These are phyloP conservation scores for Ajuga chamaepitys DNA, from an alignment of 257 asterid genomes.

Conservation along the genomic window DNA sequence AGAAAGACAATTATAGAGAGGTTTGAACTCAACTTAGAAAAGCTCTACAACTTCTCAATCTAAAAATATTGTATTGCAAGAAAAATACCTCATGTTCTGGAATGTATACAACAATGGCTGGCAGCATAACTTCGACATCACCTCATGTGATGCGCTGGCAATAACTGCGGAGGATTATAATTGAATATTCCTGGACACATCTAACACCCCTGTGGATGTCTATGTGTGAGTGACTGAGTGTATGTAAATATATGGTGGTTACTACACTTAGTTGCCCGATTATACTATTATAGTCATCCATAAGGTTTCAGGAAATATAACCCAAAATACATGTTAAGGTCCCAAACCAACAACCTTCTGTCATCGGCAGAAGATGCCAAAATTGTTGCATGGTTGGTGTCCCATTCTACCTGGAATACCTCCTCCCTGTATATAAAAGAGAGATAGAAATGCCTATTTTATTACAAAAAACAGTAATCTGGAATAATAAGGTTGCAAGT, in stretches of 20 bases:
- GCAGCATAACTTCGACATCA: constrained; percentile 62
- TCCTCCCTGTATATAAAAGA: constrained; percentile 49
- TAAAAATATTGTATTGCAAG: neutral
- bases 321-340: constrained; percentile 71
- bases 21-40: neutral
- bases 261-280: too few relatives aligned
- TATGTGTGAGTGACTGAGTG: too few relatives aligned
- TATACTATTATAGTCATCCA: too few relatives aligned
- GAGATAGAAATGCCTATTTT: too few relatives aligned
- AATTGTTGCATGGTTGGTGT: constrained; percentile 91
- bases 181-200: too few relatives aligned
- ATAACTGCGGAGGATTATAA: too few relatives aligned
- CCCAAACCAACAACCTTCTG: constrained; percentile 97
- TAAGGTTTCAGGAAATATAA: too few relatives aligned
- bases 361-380: constrained; percentile 92
- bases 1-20: too few relatives aligned
- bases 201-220: too few relatives aligned
- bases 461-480: too few relatives aligned
- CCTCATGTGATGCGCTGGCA: too few relatives aligned
- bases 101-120: constrained; percentile 74
- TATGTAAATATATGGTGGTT: too few relatives aligned
- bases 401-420: constrained; percentile 99
- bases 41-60: neutral
- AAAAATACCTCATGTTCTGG: constrained; percentile 67
- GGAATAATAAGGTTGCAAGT: neutral